A percentile compares a stretch with the other conserved stretches of the same genome.
Evolutionary conservation across 2,329 filamentous ascomycete genomes (phyloP).

Genomic region (Decorospora gaudefroyi): DNA sequence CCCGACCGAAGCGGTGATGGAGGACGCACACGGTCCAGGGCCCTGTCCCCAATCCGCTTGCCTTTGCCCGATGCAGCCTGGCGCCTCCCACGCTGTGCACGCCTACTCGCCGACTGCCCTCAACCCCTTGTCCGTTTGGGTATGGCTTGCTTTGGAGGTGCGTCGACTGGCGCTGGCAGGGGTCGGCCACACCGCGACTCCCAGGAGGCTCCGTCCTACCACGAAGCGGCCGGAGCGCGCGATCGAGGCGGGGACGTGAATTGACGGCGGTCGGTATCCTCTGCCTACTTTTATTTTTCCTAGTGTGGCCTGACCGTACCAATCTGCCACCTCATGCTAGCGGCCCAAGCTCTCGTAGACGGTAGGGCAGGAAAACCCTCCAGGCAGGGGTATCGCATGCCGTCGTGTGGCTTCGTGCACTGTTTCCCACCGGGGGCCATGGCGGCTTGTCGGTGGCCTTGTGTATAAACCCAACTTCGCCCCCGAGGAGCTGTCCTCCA

Average conservation of each 20-base stretch:
- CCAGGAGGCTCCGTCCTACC: slow-evolving; percentile 35
- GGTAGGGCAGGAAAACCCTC: slow-evolving; percentile 36
- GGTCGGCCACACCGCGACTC: slow-evolving; percentile 46
- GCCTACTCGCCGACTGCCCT: slow-evolving; percentile 29
- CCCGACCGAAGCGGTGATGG: slow-evolving; percentile 41
- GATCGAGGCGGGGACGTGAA: slow-evolving; percentile 44
- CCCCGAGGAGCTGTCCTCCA: slow-evolving; percentile 34
- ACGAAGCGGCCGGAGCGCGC: slow-evolving; percentile 45
- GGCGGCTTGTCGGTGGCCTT: slow-evolving; percentile 31
- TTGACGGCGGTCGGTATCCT: slow-evolving; percentile 36
- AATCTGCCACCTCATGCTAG: slow-evolving; percentile 44
- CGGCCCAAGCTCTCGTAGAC: slow-evolving; percentile 37
- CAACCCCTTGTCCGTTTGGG: slow-evolving; percentile 27
- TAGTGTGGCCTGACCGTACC: slow-evolving; percentile 45
- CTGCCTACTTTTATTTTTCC: slow-evolving; percentile 45
- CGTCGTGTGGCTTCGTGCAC: slow-evolving; percentile 39
- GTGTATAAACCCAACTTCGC: slow-evolving; percentile 48
- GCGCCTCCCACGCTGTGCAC: slow-evolving; percentile 23
- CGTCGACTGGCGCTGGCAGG: slow-evolving; percentile 29
- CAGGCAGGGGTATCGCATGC: slow-evolving; percentile 37
- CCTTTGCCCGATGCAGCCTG: slow-evolving; percentile 33
- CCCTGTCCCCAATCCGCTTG: slow-evolving; percentile 38
- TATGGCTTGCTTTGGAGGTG: slow-evolving; percentile 25
- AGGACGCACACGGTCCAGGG: slow-evolving; percentile 29
- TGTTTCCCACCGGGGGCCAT: slow-evolving; percentile 39